Conservation (phyloP, 1,284 basidiomycete species). For the Meripilus lineatus region DNA sequence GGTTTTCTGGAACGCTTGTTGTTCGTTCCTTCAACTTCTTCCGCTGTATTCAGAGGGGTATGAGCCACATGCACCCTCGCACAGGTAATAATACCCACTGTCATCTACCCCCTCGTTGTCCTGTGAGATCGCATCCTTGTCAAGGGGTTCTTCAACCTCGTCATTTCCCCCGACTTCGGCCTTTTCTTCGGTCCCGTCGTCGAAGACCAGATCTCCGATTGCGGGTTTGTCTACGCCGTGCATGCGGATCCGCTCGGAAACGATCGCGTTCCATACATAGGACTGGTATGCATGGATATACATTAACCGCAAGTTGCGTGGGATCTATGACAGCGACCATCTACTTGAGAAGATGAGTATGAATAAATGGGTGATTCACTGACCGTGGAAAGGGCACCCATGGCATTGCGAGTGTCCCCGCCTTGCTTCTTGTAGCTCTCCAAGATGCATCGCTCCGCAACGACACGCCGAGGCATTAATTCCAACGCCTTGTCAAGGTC, state of each 20-base stretch:
- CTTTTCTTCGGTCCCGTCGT: slow-evolving; percentile 36
- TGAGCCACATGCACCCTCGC: slow-evolving; percentile 9
- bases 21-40: slow-evolving; percentile 17
- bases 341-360: not conserved
- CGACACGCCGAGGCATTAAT: slow-evolving; percentile 82
- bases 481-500: slow-evolving; percentile 76
- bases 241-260: slow-evolving; percentile 83
- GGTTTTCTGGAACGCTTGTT: slow-evolving; percentile 39
- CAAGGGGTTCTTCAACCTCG: slow-evolving; percentile 33
- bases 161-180: slow-evolving; percentile 33
- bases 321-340: slow-evolving; percentile 56
- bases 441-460: slow-evolving; percentile 89
- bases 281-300: slow-evolving; percentile 99
- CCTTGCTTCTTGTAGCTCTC: slow-evolving; percentile 85
- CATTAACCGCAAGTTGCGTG: slow-evolving; percentile 93
- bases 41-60: slow-evolving; percentile 7
- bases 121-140: slow-evolving; percentile 29
- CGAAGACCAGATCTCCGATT: slow-evolving; percentile 85
- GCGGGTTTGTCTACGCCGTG: slow-evolving; percentile 76
- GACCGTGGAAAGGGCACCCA: slow-evolving; percentile 83
- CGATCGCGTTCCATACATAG: slow-evolving; percentile 97
- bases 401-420: slow-evolving; percentile 74
- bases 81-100: slow-evolving; percentile 29
- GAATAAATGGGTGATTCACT: slow-evolving; percentile 23
- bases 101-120: slow-evolving; percentile 26